Conservation (phyloP, 2,329 filamentous ascomycete species). For the Aspergillus uvarum region DNA sequence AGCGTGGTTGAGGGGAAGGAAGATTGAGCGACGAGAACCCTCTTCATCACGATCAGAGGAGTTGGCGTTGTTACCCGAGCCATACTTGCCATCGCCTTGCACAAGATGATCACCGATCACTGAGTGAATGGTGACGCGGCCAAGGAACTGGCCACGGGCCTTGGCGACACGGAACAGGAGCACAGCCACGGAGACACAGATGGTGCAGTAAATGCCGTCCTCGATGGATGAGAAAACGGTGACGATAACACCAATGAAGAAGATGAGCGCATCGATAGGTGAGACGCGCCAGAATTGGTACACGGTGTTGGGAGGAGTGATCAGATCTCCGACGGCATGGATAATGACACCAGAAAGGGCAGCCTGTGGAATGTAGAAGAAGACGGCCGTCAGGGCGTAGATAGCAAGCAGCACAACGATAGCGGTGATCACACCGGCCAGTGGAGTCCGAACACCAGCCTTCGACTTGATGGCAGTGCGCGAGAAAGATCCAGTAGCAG, state of each 20-base stretch:
- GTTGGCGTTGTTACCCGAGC: constrained; percentile 47
- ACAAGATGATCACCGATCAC: constrained; percentile 73
- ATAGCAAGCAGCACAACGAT: constrained; percentile 83
- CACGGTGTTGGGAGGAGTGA: constrained; percentile 85
- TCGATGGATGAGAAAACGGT: constrained; percentile 88
- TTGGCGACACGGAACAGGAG: constrained; percentile 82
- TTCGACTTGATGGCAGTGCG: constrained; percentile 97
- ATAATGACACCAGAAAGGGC: constrained; percentile 87
- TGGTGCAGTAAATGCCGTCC: constrained; percentile 85
- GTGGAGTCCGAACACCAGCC: constrained; percentile 86
- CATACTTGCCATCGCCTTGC: constrained; percentile 64
- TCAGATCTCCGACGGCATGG: constrained; percentile 88
- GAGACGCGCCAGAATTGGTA: constrained; percentile 96
- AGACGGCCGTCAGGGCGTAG: constrained; percentile 82
- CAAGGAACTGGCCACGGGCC: constrained; percentile 79
- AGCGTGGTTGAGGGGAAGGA: constrained; percentile 80
- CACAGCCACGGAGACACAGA: constrained; percentile 72
- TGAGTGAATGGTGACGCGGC: constrained; percentile 78
- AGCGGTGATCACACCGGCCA: constrained; percentile 86
- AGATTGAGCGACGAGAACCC: constrained; percentile 69
- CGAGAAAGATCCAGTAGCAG: constrained; percentile 92
- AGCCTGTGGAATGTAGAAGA: constrained; percentile 88
- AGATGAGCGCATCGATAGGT: constrained; percentile 85
- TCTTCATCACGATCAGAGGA: constrained; percentile 42
- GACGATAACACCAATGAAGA: constrained; percentile 88